phyloP scores from a whole-genome alignment of 352 stramenopile genomes.

The Nothophytophthora sp. region DNA sequence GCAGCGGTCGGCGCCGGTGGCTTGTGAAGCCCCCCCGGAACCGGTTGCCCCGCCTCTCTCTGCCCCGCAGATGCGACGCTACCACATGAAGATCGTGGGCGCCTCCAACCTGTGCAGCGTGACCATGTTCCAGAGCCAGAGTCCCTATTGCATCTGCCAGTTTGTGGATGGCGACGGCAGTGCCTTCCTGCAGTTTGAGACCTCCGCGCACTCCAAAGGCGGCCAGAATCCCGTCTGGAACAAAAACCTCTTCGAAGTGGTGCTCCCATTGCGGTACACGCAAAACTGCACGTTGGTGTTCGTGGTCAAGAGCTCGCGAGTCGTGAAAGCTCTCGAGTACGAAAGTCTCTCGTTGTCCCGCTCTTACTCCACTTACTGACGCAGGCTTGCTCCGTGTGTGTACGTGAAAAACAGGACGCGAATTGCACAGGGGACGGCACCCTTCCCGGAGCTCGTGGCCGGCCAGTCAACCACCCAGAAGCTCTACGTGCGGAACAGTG shows the following conservation, averaged over 20 bases:
- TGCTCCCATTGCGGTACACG: slow-evolving; percentile 16
- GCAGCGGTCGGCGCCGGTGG: neutral
- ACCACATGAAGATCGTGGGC: slow-evolving; percentile 23
- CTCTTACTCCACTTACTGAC: neutral
- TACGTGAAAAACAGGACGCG: slow-evolving; percentile 11
- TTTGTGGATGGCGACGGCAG: slow-evolving; percentile 23
- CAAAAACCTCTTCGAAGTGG: slow-evolving; percentile 27
- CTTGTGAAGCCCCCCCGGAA: neutral
- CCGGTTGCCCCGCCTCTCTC: too few species aligned
- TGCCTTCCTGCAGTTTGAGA: slow-evolving; percentile 18
- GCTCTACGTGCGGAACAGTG: slow-evolving; percentile 26
- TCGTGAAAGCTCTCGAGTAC: slow-evolving; percentile 24
- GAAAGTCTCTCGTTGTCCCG: neutral
- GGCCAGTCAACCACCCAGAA: slow-evolving; percentile 21
- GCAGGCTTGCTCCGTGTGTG: slow-evolving; percentile 2
- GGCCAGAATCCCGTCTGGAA: slow-evolving; percentile 22
- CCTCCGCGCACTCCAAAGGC: slow-evolving; percentile 21
- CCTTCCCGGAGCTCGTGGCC: slow-evolving; percentile 17
- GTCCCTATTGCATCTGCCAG: slow-evolving; percentile 26
- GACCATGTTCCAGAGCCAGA: slow-evolving; percentile 17
- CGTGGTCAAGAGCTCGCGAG: slow-evolving; percentile 21
- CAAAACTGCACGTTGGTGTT: slow-evolving; percentile 28
- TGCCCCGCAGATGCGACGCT: slow-evolving; percentile 15
- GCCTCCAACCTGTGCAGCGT: slow-evolving; percentile 17
- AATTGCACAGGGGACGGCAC: slow-evolving; percentile 27